Base-by-base conservation (phyloP, 108 stramenopile genomes). In the Nitzschia sp. region DNA sequence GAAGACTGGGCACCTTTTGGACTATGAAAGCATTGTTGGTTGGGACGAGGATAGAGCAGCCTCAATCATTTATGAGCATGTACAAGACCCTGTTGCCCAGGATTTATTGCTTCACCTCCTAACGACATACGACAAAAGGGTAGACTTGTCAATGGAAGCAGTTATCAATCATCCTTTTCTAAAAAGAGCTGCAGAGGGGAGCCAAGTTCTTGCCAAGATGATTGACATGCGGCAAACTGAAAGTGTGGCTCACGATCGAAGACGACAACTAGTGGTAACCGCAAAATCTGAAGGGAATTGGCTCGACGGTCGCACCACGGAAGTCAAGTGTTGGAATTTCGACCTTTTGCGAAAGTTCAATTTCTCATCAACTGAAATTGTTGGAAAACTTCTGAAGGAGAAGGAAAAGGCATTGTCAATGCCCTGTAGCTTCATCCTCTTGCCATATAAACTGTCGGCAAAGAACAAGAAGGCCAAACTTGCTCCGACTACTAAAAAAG, bases 111-210 rank as follows among this genome's bases (percentile, higher is more conserved):
- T 83, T 14, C 76, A 72, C 19, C 69, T 90, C 1, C 66, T 90
- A 5, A n/a, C 74, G 9, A 73, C 85, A 19, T 76, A 52, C 39
- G 70, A 81, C 17, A 63, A 80, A 25, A 65, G 89, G 53, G 51
- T 57, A 17, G 48, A 63, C 22, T 22, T 85, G 9, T 68, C 55
- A 15, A 81, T 87, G 72, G 63, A 74, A n/a, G 21, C 51, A 22
- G 66, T 86, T 20, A 48, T 87, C 34, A 50, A 42, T 10, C 89
- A 90, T 75, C 89, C 89, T 25, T 87, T 80, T 74, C 85, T 75
- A 43, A 67, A 51, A 26, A n/a, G 41, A 46, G 29, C 1, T 6
- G 61, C 19, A 8, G 54, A 37, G 19, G 9, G 41, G 8, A 46
- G 63, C 2, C 15, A 17, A 7, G 8, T 54, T n/a, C 56, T 52